Base-by-base conservation (phyloP, 345 rosid genomes). In the Fremontodendron californicum region DNA sequence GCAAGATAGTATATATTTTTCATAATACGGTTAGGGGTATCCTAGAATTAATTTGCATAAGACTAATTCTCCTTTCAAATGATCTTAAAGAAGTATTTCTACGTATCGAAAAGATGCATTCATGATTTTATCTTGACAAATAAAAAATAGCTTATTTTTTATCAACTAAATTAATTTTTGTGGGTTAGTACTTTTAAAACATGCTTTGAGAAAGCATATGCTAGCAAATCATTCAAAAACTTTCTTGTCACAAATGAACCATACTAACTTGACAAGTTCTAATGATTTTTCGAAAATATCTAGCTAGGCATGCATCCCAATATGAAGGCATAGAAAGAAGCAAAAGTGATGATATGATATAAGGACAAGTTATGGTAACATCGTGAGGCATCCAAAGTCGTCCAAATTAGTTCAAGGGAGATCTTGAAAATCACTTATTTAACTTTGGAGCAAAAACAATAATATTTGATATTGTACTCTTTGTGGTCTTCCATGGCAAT, bases 401-500 rank as follows among this genome's bases (percentile, higher is more conserved):
- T 57, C 45, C 11, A 46, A 70, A 52, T n/a, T 21, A n/a, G n/a
- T 23, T 18, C 25, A n/a, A 65, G 21, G 13, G 23, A 51, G 72
- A 54, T 52, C 37, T 21, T 73, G 71, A 55, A 55, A 65, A 42
- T 45, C 62, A 46, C 63, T 72, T 25, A 35, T 23, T 37, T 10
- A 66, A 11, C 5, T 74, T 68, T 23, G 29, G 27, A 58, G 48
- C 48, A 66, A 65, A 79, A 79, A 27, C n/a, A n/a, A 46, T 10
- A 37, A 74, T 15, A 58, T 58, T n/a, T 21, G 64, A 54, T 69
- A n/a, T 68, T n/a, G 54, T 19, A 43, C 49, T 29, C 62, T 60
- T 49, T 67, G 33, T 45, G 74, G 63, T 40, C 25, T 29, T 33
- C 51, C 75, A 80, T 75, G 82, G 86, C 81, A 73, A 21, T 35